phyloP scores from a whole-genome alignment of 441 rosid genomes.

The Bruguiera hainesii region DNA sequence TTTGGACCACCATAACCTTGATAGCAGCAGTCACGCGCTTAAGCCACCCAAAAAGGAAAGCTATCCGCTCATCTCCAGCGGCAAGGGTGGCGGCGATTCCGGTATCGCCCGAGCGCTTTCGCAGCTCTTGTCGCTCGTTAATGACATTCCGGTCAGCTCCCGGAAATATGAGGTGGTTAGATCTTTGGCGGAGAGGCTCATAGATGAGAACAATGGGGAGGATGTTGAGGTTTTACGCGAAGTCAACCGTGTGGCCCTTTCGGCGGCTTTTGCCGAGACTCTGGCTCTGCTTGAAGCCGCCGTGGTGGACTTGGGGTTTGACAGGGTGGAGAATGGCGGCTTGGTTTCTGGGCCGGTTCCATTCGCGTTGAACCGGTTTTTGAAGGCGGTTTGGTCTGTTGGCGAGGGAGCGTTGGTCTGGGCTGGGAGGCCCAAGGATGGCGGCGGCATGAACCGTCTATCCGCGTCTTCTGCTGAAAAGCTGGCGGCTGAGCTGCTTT shows the following conservation, averaged over 20 bases:
- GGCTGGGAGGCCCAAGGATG: conserved; percentile 36
- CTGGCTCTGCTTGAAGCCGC: conserved; percentile 49
- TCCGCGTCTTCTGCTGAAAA: conserved; percentile 51
- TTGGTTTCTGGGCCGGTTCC: conserved; percentile 22
- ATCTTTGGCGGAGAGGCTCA: conserved; percentile 63
- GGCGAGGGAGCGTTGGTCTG: conserved; percentile 34
- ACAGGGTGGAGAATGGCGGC: conserved; percentile 17
- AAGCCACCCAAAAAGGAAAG: conserved; percentile 17
- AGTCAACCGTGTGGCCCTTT: conserved; percentile 51
- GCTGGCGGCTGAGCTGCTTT: conserved; percentile 80
- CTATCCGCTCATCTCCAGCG: conserved; percentile 4
- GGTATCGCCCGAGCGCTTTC: conserved; percentile 68
- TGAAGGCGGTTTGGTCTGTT: conserved; percentile 38
- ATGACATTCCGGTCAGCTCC: conserved; percentile 67
- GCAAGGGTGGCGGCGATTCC: conserved; percentile 31
- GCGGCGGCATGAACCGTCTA: conserved; percentile 25
- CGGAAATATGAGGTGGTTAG: conserved; percentile 71
- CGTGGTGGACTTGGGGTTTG: conserved; percentile 32
- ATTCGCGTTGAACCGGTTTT: conserved; percentile 38
- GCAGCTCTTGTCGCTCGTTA: conserved; percentile 51
- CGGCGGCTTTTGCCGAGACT: conserved; percentile 66
- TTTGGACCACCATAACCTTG: conserved; percentile 18
- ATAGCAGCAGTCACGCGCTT: neutral
- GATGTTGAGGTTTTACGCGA: conserved; percentile 39
- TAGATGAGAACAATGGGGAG: conserved; percentile 61